Conservation (phyloP, 371 early-diverging fungal species). For the Rhizoclosmatium hyalinum region DNA sequence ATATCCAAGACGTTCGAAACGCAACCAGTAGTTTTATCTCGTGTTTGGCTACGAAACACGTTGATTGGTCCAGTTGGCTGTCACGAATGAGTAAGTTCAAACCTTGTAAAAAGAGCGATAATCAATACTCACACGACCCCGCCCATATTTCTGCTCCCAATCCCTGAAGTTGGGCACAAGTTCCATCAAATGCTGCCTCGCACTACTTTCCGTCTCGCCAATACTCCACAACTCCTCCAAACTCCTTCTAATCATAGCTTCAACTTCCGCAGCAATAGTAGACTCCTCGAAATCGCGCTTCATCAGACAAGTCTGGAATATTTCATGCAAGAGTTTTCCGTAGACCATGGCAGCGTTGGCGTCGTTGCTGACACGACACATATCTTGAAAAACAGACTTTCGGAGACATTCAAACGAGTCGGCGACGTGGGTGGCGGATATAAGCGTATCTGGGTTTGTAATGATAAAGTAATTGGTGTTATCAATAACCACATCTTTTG, state of each 20-base stretch:
- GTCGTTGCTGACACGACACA: conserved; percentile 60
- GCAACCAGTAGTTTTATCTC: conserved; percentile 46
- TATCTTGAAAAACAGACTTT: conserved; percentile 74
- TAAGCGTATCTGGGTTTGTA: conserved; percentile 80
- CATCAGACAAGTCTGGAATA: conserved; percentile 72
- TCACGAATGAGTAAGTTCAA: background rate
- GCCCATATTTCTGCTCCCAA: conserved; percentile 35
- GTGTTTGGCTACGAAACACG: background rate
- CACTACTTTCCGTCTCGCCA: conserved; percentile 64
- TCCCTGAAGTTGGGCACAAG: conserved; percentile 25
- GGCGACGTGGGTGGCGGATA: conserved; percentile 78
- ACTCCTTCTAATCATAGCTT: conserved; percentile 51
- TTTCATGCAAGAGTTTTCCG: conserved; percentile 82
- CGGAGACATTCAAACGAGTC: conserved; percentile 79
- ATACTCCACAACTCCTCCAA: conserved; percentile 72
- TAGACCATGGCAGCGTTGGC: conserved; percentile 69
- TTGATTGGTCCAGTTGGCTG: conserved; percentile 23
- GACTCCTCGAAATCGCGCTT: conserved; percentile 63
- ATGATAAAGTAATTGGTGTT: conserved; percentile 54
- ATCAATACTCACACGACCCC: background rate
- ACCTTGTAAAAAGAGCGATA: background rate
- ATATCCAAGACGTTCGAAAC: conserved; percentile 80
- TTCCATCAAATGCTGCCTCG: conserved; percentile 37
- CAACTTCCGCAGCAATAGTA: conserved; percentile 39
- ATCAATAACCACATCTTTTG: conserved; percentile 30